Evolutionary conservation across 169 alveolate species (phyloP), one percentile per base, ranked within the genome.

Genomic region (Plasmodium berghei): DNA sequence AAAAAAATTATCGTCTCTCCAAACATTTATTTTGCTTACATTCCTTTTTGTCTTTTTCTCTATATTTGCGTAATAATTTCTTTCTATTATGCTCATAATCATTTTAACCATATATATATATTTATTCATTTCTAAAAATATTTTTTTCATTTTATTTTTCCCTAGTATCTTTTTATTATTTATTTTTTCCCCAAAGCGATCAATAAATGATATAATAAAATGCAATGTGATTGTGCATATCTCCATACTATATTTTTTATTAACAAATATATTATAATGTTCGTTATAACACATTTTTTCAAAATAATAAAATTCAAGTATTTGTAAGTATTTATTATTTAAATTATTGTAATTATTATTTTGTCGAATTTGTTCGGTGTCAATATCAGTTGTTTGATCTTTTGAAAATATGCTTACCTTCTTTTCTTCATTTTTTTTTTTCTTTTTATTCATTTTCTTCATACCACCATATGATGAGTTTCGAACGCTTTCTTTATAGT

Each of bases 111-210:
- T 62, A 54, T 74, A 74, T 16, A 74, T 49, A 74, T 74, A 74
- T 62, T 74, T 74, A 48, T 74, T 74, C 63, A 74, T 66, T 63
- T 74, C 88, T 46, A 74, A 55, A 20, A 61, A 74, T 46, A 74
- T 56, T 73, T 62, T 40, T 12, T 61, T 45, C 34, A 6, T 62
- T 18, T 24, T 74, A 9, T 55, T 74, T 14, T 28, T 46, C 9
- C 45, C 42, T 34, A 34, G 42, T 34, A 24, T 9, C 46, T 62
- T 66, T 55, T 54, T 28, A 10, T 40, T 2, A 9, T 58, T 73
- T 49, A 14, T 26, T 24, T 56, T 40, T 24, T 62, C 42, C 48
- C 26, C 42, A 74, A 62, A 62, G 16, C 49, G 40, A 18, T 74
- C 88, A 3, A 74, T 74, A 74, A 74, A 74, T 26, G 55, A 55